A percentile compares a stretch with the other conserved stretches of the same genome.
Conservation (phyloP, 441 rosid genomes). For the Biscutella laevigata region DNA sequence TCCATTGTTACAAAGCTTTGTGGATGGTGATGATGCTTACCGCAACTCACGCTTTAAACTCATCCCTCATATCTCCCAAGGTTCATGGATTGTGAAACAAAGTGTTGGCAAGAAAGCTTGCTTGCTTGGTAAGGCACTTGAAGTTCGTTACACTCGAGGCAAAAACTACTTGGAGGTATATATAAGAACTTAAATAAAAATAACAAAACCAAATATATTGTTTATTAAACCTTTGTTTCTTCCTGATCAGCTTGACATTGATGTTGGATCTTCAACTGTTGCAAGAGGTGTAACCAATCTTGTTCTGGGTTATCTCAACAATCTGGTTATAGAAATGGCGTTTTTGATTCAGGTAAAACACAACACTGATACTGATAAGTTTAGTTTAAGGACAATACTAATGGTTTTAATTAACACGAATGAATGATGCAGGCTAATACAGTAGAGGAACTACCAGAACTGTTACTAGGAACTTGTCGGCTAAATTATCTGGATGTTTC, state of each 20-base stretch:
- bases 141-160: conserved; percentile 54
- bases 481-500: conserved; percentile 56
- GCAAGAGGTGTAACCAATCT: conserved; percentile 84
- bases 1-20: conserved; percentile 64
- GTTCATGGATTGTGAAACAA: conserved; percentile 95
- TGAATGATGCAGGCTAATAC: conserved; percentile 52
- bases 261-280: conserved; percentile 88
- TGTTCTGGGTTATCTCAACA: conserved; percentile 76
- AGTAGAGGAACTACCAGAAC: conserved; percentile 86
- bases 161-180: conserved; percentile 81
- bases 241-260: conserved; percentile 59
- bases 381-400: too few relatives aligned
- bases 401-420: too few relatives aligned
- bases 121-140: conserved; percentile 71
- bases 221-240: background rate
- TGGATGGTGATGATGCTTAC: conserved; percentile 72
- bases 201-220: background rate
- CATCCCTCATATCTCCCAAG: conserved; percentile 90
- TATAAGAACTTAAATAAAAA: too few relatives aligned
- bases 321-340: conserved; percentile 87
- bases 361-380: too few relatives aligned
- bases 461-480: conserved; percentile 75
- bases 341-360: conserved; percentile 68
- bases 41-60: conserved; percentile 91
- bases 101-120: conserved; percentile 90